phyloP scores from a whole-genome alignment of 73 alveolate species.

The Uronychia binucleata region DNA sequence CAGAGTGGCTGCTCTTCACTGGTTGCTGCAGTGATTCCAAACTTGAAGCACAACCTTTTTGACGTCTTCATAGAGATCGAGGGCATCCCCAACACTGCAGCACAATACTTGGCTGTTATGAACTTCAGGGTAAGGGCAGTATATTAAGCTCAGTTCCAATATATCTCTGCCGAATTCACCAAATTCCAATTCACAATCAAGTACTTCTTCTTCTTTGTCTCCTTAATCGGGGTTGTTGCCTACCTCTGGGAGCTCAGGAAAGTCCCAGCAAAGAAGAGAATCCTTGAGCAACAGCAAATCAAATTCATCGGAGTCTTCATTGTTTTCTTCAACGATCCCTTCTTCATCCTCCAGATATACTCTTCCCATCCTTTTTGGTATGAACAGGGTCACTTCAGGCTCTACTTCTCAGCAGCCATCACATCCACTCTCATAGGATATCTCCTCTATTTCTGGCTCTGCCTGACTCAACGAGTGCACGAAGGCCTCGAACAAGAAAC shows the following conservation, averaged over 20 bases:
- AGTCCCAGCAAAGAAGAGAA: not conserved
- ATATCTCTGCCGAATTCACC: not conserved
- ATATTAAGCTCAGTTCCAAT: too few species aligned
- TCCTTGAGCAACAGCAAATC: not conserved
- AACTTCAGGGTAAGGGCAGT: too few species aligned
- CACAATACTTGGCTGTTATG: too few species aligned
- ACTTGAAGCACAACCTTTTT: too few species aligned
- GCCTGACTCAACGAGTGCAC: not conserved
- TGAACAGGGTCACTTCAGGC: not conserved
- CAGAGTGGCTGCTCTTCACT: too few species aligned
- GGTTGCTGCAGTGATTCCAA: too few species aligned
- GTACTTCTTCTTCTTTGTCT: not conserved
- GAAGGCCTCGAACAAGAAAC: not conserved
- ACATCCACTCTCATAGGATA: not conserved
- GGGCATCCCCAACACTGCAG: too few species aligned
- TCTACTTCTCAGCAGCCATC: not conserved
- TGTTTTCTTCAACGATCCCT: not conserved
- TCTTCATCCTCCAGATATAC: not conserved
- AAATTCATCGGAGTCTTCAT: not conserved
- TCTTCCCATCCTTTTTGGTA: not conserved
- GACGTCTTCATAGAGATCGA: too few species aligned
- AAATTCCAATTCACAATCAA: not conserved
- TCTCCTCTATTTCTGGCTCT: not conserved
- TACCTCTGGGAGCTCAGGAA: not conserved
- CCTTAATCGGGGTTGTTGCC: not conserved